Evolutionary conservation across 306 rosid species (phyloP).

Genomic region (Castanea crenata): DNA sequence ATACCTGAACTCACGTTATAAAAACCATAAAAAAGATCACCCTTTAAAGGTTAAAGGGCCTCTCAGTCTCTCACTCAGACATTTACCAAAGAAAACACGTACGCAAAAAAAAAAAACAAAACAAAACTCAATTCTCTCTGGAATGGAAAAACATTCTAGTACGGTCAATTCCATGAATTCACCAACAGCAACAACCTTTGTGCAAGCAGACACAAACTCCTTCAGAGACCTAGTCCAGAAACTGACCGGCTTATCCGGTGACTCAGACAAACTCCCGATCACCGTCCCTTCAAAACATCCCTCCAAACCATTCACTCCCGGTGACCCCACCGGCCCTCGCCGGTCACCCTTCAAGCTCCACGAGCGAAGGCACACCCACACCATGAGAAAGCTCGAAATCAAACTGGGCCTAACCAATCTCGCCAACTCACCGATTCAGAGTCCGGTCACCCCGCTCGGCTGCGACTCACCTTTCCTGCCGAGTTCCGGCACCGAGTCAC

Average conservation of each 20-base stretch:
- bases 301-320: constrained; percentile 12
- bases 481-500: constrained; percentile 30
- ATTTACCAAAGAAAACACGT: no score
- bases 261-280: constrained; percentile 36
- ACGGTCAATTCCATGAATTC: constrained; percentile 1
- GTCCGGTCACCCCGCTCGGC: constrained; percentile 39
- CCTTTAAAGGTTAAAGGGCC: no score
- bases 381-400: constrained; percentile 44
- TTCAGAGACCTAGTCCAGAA: constrained; percentile 49
- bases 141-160: constrained; percentile 15
- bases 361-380: constrained; percentile 38
- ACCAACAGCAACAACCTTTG: constrained; percentile 46
- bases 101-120: no score
- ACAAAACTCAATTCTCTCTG: background rate
- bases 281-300: constrained; percentile 27
- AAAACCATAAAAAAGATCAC: no score
- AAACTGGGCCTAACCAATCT: constrained; percentile 35
- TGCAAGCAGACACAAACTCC: constrained; percentile 43
- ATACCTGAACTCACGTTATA: no score
- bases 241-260: constrained; percentile 49
- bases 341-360: constrained; percentile 52
- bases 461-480: constrained; percentile 22
- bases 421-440: constrained; percentile 32
- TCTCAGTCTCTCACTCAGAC: no score
- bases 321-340: constrained; percentile 35